phyloP scores from a whole-genome alignment of 2,329 filamentous ascomycete genomes.

The Colletotrichum sojae region DNA sequence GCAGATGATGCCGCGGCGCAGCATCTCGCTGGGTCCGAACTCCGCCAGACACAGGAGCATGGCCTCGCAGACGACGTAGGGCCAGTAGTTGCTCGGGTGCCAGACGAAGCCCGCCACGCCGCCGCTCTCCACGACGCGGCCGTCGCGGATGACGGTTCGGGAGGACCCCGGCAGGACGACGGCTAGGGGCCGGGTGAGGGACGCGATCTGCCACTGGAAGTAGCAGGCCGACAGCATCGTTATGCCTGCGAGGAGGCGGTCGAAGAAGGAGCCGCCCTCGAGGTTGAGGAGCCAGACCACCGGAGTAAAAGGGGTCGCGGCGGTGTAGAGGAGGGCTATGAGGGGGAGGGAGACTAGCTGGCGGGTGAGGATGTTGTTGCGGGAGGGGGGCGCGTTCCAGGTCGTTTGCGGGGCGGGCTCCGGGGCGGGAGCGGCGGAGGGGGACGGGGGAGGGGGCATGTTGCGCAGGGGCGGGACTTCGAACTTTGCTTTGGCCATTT shows the following conservation, averaged over 20 bases:
- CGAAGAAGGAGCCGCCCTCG: slow-evolving; percentile 58
- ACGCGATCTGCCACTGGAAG: slow-evolving; percentile 44
- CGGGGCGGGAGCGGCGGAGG: slow-evolving; percentile 7
- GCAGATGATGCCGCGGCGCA: slow-evolving; percentile 40
- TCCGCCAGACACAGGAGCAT: slow-evolving; percentile 43
- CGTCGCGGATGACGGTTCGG: slow-evolving; percentile 37
- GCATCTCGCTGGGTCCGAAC: slow-evolving; percentile 42
- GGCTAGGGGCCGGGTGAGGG: slow-evolving; percentile 36
- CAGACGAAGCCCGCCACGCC: slow-evolving; percentile 37
- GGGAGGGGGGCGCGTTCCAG: slow-evolving; percentile 15
- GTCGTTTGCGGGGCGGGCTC: slow-evolving; percentile 19
- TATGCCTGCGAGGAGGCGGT: slow-evolving; percentile 59
- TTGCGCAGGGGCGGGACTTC: not conserved
- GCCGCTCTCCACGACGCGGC: slow-evolving; percentile 31
- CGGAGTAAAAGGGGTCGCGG: slow-evolving; percentile 43
- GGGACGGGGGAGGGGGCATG: not conserved
- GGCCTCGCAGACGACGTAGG: slow-evolving; percentile 41
- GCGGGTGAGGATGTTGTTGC: slow-evolving; percentile 27
- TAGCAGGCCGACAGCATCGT: slow-evolving; percentile 53
- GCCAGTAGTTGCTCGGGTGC: slow-evolving; percentile 43
- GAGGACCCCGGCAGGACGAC: slow-evolving; percentile 32
- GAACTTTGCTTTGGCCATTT: slow-evolving; percentile 6
- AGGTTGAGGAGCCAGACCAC: slow-evolving; percentile 39
- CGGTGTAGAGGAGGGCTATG: slow-evolving; percentile 43
- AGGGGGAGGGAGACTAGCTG: slow-evolving; percentile 40